Percentiles rank a stretch among this genome's conserved stretches.
phyloP scores from a whole-genome alignment of 345 rosid species.

The Dipteronia dyeriana region DNA sequence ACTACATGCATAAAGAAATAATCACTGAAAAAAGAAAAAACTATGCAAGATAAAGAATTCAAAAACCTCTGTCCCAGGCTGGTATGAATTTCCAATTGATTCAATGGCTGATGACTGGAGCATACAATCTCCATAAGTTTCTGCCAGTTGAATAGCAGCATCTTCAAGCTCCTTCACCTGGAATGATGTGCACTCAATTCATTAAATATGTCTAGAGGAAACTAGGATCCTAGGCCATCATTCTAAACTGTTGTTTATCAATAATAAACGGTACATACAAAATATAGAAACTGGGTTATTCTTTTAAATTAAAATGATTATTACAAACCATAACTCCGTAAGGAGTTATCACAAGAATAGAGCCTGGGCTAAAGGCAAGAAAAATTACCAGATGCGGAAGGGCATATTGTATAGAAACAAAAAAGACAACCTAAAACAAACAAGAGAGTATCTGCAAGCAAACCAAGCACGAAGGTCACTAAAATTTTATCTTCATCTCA shows the following conservation, averaged over 20 bases:
- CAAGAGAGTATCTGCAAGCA: neutral
- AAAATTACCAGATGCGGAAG: neutral
- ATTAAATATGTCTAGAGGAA: neutral
- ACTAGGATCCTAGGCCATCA: neutral
- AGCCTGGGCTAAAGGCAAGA: neutral
- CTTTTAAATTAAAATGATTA: neutral
- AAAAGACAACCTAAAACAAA: neutral
- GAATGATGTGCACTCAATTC: slow-evolving; percentile 7
- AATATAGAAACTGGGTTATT: neutral
- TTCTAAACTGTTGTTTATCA: slow-evolving; percentile 2
- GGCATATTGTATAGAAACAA: neutral
- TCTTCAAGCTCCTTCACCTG: slow-evolving; percentile 81
- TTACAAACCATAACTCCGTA: too few species aligned
- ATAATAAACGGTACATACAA: neutral
- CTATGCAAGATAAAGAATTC: slow-evolving; percentile 7
- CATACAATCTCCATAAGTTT: slow-evolving; percentile 50
- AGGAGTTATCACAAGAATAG: neutral
- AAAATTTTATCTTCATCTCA: neutral
- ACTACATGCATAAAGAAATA: neutral
- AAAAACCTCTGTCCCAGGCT: slow-evolving; percentile 61
- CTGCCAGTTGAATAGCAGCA: slow-evolving; percentile 59
- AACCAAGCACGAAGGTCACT: too few species aligned
- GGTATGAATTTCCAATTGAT: slow-evolving; percentile 59
- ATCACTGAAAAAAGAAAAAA: neutral
- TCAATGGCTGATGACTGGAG: slow-evolving; percentile 55